phyloP scores from a whole-genome alignment of 331 rosid genomes.

The Malus hybrid region DNA sequence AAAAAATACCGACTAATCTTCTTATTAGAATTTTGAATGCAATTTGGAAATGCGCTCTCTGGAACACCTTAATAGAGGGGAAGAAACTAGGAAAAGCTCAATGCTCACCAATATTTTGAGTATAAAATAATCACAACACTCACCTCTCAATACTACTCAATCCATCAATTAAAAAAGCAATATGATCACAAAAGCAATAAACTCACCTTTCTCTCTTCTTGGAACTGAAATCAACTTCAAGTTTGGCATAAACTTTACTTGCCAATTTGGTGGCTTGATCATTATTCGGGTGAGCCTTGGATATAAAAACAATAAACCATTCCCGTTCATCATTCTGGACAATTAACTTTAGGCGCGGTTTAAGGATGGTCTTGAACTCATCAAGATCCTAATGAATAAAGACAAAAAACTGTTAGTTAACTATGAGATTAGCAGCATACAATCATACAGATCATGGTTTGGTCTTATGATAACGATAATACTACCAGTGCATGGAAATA shows the following conservation, averaged over 20 bases:
- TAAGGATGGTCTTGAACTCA: constrained; percentile 94
- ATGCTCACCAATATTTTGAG: background rate
- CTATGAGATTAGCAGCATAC: constrained; percentile 7
- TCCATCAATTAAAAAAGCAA: background rate
- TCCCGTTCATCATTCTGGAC: constrained; percentile 97
- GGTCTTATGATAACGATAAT: background rate
- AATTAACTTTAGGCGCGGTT: constrained; percentile 95
- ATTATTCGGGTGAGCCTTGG: constrained; percentile 82
- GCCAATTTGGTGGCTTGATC: constrained; percentile 84
- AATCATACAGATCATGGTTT: background rate
- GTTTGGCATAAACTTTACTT: constrained; percentile 82
- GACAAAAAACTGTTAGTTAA: constrained; percentile 9
- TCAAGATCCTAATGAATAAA: constrained; percentile 69
- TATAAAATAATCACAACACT: background rate
- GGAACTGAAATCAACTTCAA: constrained; percentile 92
- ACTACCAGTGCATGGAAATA: background rate
- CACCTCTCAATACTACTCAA: background rate
- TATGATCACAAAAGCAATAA: background rate
- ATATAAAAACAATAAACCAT: constrained; percentile 93
- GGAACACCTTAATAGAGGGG: background rate
- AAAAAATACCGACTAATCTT: background rate
- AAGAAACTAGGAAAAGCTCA: background rate
- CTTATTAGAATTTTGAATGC: background rate
- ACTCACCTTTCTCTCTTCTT: constrained; percentile 90
- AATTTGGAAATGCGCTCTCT: background rate